These are phyloP conservation scores for Umbilicaria muhlenbergii DNA, from an alignment of 495 filamentous ascomycete genomes.

Conservation along the genomic window DNA sequence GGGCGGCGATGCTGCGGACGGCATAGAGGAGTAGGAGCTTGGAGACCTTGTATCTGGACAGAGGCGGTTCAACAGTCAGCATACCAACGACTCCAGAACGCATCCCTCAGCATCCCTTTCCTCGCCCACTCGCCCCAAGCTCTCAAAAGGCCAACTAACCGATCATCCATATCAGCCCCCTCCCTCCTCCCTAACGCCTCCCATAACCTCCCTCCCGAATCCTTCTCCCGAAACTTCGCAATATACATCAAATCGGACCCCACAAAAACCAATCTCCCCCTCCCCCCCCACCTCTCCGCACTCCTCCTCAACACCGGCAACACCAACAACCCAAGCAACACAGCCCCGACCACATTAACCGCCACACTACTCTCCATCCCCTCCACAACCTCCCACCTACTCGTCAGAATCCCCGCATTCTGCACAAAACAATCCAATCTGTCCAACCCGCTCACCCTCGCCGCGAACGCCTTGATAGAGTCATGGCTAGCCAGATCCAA, in stretches of 20 bases:
- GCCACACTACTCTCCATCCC: slow-evolving; percentile 19
- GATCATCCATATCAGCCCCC: slow-evolving; percentile 4
- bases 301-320: slow-evolving; percentile 16
- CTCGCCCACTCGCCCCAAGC: too few relatives aligned
- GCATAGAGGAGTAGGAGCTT: slow-evolving; percentile 26
- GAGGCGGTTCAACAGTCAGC: not conserved
- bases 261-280: not conserved
- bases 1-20: slow-evolving; percentile 17
- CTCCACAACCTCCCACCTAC: slow-evolving; percentile 1
- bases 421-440: slow-evolving; percentile 25
- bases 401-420: slow-evolving; percentile 27
- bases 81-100: too few relatives aligned
- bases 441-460: slow-evolving; percentile 14
- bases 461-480: slow-evolving; percentile 27
- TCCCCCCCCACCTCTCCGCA: slow-evolving; percentile 6
- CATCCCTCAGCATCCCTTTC: too few relatives aligned
- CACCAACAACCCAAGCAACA: slow-evolving; percentile 26
- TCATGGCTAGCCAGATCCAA: slow-evolving; percentile 32
- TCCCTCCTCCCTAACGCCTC: slow-evolving; percentile 4
- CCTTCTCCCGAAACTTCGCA: not conserved
- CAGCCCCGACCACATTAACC: slow-evolving; percentile 29
- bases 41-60: slow-evolving; percentile 12
- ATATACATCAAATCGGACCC: not conserved
- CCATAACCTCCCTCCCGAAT: not conserved
- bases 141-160: slow-evolving; percentile 1